Evolutionary conservation across 192 early-diverging fungal genomes (phyloP).

Genomic region (Entomortierella parvispora): DNA sequence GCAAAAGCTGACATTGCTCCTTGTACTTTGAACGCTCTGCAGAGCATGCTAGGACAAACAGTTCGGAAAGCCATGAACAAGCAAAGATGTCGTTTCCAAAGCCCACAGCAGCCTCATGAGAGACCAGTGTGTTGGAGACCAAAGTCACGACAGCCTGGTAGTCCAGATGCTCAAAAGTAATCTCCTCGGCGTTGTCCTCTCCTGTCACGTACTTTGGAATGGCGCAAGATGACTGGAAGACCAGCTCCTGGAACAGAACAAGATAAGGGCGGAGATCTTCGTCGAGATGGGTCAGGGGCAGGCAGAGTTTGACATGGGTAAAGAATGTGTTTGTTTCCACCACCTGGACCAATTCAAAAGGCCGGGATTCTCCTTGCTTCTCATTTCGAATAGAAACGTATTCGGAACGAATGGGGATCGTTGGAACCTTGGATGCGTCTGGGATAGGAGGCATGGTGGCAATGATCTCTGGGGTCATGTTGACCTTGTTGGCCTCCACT

Average conservation of each 20-base stretch:
- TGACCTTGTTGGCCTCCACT: constrained; percentile 48
- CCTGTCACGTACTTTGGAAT: constrained; percentile 58
- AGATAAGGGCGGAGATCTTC: constrained; percentile 72
- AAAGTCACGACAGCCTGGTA: constrained; percentile 52
- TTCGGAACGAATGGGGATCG: constrained; percentile 36
- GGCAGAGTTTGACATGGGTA: constrained; percentile 65
- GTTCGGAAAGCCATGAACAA: constrained; percentile 63
- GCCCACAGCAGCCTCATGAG: constrained; percentile 57
- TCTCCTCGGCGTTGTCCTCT: constrained; percentile 38
- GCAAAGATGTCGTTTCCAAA: constrained; percentile 56
- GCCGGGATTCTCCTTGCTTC: constrained; percentile 31
- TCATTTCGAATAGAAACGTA: constrained; percentile 32
- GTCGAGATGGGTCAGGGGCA: constrained; percentile 62
- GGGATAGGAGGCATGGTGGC: constrained; percentile 74
- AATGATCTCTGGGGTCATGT: constrained; percentile 56
- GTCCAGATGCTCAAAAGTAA: constrained; percentile 48
- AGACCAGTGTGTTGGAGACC: constrained; percentile 56
- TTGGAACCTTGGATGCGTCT: constrained; percentile 63
- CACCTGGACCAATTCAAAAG: constrained; percentile 66
- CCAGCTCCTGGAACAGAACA: constrained; percentile 80
- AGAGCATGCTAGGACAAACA: constrained; percentile 64
- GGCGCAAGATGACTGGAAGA: constrained; percentile 67
- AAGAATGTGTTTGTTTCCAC: constrained; percentile 77
- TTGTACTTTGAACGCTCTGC: constrained; percentile 46
- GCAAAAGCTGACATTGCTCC: constrained; percentile 56